Evolutionary conservation across 208 protist genomes (phyloP), one percentile per base, ranked within the genome.

Genomic region (Leptomonas seymouri): DNA sequence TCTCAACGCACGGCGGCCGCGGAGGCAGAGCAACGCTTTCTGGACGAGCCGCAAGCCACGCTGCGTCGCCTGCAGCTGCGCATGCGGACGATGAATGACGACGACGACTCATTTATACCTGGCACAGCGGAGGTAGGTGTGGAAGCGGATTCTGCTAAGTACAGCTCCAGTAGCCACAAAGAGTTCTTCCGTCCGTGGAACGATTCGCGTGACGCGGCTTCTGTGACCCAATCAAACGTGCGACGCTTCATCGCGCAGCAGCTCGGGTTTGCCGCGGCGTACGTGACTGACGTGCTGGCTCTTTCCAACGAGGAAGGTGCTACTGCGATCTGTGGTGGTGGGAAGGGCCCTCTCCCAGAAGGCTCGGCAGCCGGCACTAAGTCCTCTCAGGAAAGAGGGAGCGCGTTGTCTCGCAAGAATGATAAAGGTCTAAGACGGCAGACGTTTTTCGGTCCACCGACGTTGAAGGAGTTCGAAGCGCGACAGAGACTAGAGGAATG

Each of bases 31-130:
- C 64, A 48, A 18, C 76, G 71, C 2, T 92, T 92, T 69, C 2
- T 30, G 11, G 78, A 71, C 3, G 81, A 92, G 74, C 87, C 87
- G 25, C 68, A 82, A 0, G 67, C 71, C 23, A 86, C 86, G 15
- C 67, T 90, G 28, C 80, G 60, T 2, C 68, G 55, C 11, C 48
- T 84, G 42, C 46, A 12, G 11, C 18, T 53, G n/a, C 49, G 64
- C 58, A 28, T 72, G 34, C 23, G 59, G 21, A 60, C 53, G 55
- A 60, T 45, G 55, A 7, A 21, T 31, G 30, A 18, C 28, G 14
- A 11, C 28, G 21, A 53, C 48, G 48, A 28, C 48, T 28, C 48
- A 25, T 12, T 21, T 12, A 21, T 21, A 5, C 18, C 16, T n/a
- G 44, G 44, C 44, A 48, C 44, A n/a, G 44, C 44, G 12, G 7